A percentile compares a stretch with the other conserved stretches of the same genome.
These are phyloP conservation scores for Saccharomycodes ludwigii DNA, from an alignment of 805 yeast genomes.

Conservation along the genomic window DNA sequence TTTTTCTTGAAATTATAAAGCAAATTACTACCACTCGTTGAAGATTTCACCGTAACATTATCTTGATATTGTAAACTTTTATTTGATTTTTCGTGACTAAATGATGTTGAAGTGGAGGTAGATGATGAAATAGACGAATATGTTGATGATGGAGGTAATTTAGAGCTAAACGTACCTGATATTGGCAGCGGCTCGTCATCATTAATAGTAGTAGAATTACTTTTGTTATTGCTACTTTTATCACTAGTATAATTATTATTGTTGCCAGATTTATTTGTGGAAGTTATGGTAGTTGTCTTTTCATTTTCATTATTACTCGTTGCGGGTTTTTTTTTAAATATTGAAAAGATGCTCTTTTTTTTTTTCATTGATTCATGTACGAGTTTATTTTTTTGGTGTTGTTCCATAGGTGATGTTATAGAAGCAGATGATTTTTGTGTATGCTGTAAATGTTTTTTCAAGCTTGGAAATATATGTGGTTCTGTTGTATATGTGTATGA, in stretches of 20 bases:
- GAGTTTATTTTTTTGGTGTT: constrained; percentile 8
- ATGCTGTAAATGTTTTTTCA: too few relatives aligned
- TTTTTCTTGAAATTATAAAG: too few relatives aligned
- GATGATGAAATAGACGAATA: background rate
- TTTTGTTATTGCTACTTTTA: background rate
- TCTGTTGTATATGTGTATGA: background rate
- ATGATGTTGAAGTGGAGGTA: background rate
- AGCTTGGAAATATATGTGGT: constrained; percentile 1
- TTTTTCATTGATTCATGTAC: constrained; percentile 2
- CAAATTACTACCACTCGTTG: too few relatives aligned
- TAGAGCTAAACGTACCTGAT: constrained; percentile 4
- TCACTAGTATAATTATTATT: constrained; percentile 1
- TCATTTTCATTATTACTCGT: constrained; percentile 1
- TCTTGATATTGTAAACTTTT: too few relatives aligned
- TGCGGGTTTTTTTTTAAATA: constrained; percentile 6
- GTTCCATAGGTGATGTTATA: too few relatives aligned
- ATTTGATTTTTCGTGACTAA: too few relatives aligned
- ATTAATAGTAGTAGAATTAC: background rate
- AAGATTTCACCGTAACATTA: too few relatives aligned
- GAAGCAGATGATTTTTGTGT: too few relatives aligned
- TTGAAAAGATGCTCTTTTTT: constrained; percentile 6
- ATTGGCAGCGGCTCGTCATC: constrained; percentile 4
- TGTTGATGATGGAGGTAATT: background rate
- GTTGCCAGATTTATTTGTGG: constrained; percentile 7
- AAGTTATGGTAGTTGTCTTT: constrained; percentile 15